Conservation (phyloP, 2,329 filamentous ascomycete genomes). For the Penicillium sp. region DNA sequence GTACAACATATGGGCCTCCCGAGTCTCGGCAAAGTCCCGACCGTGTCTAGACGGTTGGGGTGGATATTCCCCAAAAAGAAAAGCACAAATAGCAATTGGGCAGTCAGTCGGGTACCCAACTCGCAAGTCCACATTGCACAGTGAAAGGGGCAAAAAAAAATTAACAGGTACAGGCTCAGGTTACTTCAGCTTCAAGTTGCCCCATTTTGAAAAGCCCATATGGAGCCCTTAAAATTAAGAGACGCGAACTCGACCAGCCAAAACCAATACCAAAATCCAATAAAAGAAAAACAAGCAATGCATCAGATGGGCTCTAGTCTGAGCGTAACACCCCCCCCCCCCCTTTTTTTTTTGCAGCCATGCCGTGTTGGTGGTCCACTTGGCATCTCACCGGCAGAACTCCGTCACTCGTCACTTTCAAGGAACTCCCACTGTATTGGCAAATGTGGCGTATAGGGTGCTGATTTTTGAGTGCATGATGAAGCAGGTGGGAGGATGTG, state of each 20-base stretch:
- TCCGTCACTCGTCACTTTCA: background rate
- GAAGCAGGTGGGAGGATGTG: background rate
- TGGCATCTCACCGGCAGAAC: slow-evolving; percentile 9
- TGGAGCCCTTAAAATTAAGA: slow-evolving; percentile 4
- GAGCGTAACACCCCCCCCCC: slow-evolving; percentile 7
- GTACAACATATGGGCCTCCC: background rate
- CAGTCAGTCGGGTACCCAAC: background rate
- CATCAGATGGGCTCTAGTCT: slow-evolving; percentile 7
- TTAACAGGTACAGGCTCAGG: background rate
- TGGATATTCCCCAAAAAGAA: background rate
- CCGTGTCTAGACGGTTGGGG: background rate
- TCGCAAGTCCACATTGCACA: background rate
- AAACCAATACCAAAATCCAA: background rate
- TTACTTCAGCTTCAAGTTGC: background rate
- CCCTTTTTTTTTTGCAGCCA: slow-evolving; percentile 9
- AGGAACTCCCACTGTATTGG: slow-evolving; percentile 1
- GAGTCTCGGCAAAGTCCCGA: background rate
- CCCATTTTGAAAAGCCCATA: background rate
- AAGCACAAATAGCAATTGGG: background rate
- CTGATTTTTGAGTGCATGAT: slow-evolving; percentile 6
- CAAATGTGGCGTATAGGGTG: slow-evolving; percentile 4
- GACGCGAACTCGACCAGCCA: background rate
- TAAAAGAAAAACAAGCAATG: slow-evolving; percentile 10
- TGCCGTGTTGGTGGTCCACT: slow-evolving; percentile 23
- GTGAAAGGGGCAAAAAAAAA: background rate